These are phyloP conservation scores for Petrea volubilis DNA, from an alignment of 257 asterid species.

Conservation along the genomic window DNA sequence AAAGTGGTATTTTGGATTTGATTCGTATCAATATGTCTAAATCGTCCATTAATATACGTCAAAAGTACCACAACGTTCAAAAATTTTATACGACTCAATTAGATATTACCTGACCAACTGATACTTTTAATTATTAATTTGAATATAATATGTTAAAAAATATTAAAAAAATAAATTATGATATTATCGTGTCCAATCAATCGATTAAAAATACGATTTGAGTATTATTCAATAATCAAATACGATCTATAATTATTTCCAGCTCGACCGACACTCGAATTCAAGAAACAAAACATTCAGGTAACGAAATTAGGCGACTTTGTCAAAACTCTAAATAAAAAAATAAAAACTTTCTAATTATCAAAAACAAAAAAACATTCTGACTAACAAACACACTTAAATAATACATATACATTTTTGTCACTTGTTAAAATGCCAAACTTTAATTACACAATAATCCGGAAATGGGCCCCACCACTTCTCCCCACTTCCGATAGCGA, in stretches of 20 bases:
- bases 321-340: slow-evolving; percentile 4
- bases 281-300: not conserved
- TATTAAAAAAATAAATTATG: no score
- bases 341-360: not conserved
- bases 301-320: slow-evolving; percentile 14
- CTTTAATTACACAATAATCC: not conserved
- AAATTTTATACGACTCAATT: no score
- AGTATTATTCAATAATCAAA: not conserved
- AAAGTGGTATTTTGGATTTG: no score
- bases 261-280: not conserved
- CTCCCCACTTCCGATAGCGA: slow-evolving; percentile 41
- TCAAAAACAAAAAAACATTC: not conserved
- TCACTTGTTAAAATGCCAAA: slow-evolving; percentile 26
- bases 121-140: no score
- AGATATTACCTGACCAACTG: no score
- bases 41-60: no score
- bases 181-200: no score
- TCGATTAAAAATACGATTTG: no score
- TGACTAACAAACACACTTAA: not conserved
- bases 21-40: no score
- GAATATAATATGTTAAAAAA: no score
- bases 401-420: slow-evolving; percentile 4
- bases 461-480: slow-evolving; percentile 16
- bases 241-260: not conserved
- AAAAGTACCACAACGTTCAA: no score